Conservation (phyloP, 1,284 basidiomycete genomes). For the Ceratobasidium sp. region DNA sequence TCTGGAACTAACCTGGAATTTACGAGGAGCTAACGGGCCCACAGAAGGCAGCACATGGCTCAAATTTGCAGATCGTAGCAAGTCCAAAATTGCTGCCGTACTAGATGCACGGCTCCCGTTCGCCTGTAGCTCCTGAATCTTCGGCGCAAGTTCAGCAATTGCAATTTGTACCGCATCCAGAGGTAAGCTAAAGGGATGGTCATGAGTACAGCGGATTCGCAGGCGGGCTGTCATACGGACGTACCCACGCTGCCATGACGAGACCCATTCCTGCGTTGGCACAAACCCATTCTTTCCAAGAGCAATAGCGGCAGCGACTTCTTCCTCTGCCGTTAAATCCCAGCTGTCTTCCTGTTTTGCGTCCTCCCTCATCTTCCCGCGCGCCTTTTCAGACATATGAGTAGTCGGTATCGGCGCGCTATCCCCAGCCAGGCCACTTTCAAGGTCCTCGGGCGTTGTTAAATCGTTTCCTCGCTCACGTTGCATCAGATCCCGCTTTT, state of each 20-base stretch:
- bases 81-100: conserved; percentile 73
- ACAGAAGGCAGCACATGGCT: conserved; percentile 75
- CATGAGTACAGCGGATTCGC: background rate
- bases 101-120: conserved; percentile 69
- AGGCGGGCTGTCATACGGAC: conserved; percentile 45
- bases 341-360: conserved; percentile 62
- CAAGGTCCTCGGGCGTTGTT: conserved; percentile 34
- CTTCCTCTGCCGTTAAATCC: conserved; percentile 65
- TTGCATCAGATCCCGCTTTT: conserved; percentile 33
- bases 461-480: conserved; percentile 25
- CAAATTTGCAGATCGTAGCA: conserved; percentile 70
- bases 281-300: conserved; percentile 89
- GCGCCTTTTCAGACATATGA: conserved; percentile 80
- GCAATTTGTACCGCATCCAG: conserved; percentile 85
- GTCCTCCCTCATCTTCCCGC: conserved; percentile 81
- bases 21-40: conserved; percentile 71
- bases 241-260: conserved; percentile 88
- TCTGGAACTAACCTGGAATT: conserved; percentile 69
- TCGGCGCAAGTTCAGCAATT: conserved; percentile 86
- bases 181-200: conserved; percentile 66
- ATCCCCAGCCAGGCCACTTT: conserved; percentile 33
- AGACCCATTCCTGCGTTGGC: conserved; percentile 94
- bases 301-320: conserved; percentile 69
- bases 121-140: conserved; percentile 82
- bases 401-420: conserved; percentile 46